Percentiles rank a stretch among this genome's conserved stretches.
Conservation (phyloP, 2,329 filamentous ascomycete species). For the Hypoxylon sp. region DNA sequence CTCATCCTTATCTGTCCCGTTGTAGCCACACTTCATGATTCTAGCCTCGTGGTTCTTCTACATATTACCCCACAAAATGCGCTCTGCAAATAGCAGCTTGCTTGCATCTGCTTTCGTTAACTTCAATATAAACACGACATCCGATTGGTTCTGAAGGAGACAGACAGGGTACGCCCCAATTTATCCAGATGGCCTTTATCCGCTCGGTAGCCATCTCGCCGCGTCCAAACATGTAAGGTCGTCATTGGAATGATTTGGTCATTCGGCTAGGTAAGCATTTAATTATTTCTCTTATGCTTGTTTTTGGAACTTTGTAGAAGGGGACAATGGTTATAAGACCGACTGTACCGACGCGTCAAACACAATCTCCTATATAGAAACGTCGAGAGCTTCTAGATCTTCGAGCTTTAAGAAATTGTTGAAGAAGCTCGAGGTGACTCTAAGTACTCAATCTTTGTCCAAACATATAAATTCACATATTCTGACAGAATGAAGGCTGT, state of each 20-base stretch:
- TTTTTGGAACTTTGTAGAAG: constrained; percentile 22
- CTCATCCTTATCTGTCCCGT: constrained; percentile 1
- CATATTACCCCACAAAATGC: constrained; percentile 20
- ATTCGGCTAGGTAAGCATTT: constrained; percentile 20
- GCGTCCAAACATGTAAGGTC: constrained; percentile 38
- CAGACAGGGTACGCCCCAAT: constrained; percentile 14
- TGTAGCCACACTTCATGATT: constrained; percentile 2
- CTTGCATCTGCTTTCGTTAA: constrained; percentile 12
- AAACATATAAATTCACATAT: constrained; percentile 1
- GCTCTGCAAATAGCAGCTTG: constrained; percentile 3
- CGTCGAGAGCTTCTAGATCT: constrained; percentile 2
- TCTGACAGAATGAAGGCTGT: constrained; percentile 47
- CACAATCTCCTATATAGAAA: constrained; percentile 10
- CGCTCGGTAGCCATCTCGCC: constrained; percentile 43
- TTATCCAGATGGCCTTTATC: constrained; percentile 43
- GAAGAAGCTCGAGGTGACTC: background rate
- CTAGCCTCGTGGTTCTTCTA: constrained; percentile 18
- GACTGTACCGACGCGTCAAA: constrained; percentile 8
- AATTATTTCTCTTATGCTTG: constrained; percentile 21
- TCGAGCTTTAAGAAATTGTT: background rate
- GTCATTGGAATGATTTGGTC: constrained; percentile 31
- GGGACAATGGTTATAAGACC: constrained; percentile 22
- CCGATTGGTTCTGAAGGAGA: constrained; percentile 25
- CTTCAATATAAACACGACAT: constrained; percentile 16
- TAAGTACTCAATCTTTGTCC: background rate